Evolutionary conservation across 257 asterid species (phyloP).

Genomic region (Buddleja alternifolia): DNA sequence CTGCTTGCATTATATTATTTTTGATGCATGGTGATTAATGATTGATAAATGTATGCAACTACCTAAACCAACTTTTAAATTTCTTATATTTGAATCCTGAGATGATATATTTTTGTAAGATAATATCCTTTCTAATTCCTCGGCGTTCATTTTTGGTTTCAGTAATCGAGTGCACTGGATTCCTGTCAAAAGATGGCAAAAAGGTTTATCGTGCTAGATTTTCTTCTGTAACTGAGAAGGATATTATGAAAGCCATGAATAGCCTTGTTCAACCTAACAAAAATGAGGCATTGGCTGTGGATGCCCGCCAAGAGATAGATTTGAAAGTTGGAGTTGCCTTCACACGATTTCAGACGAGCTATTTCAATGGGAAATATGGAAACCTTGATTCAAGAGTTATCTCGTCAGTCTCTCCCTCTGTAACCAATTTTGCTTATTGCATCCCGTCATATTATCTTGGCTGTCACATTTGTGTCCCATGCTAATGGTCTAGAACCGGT

Average conservation of each 20-base stretch:
- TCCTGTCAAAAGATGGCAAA: constrained; percentile 60
- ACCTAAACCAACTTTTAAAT: background rate
- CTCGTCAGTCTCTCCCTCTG: constrained; percentile 65
- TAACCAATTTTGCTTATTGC: background rate
- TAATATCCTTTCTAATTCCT: constrained; percentile 6
- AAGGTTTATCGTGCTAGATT: constrained; percentile 82
- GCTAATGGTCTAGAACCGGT: background rate
- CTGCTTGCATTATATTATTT: constrained; percentile 16
- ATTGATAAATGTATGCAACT: background rate
- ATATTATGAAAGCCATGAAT: constrained; percentile 75
- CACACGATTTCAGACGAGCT: constrained; percentile 89
- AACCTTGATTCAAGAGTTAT: constrained; percentile 95
- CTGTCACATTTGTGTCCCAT: background rate
- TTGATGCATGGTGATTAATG: constrained; percentile 7
- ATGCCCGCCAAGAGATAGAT: constrained; percentile 96
- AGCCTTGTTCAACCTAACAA: constrained; percentile 77
- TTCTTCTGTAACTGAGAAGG: constrained; percentile 92
- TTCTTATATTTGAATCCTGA: constrained; percentile 21
- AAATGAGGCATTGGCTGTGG: constrained; percentile 90
- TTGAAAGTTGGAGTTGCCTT: constrained; percentile 97
- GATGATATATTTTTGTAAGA: constrained; percentile 8
- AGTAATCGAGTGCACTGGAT: constrained; percentile 84
- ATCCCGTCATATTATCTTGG: constrained; percentile 3
- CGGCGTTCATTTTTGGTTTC: constrained; percentile 35
- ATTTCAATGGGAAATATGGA: constrained; percentile 94